These are phyloP conservation scores for Plenodomus lindquistii DNA, from an alignment of 2,329 filamentous ascomycete species.

Conservation along the genomic window DNA sequence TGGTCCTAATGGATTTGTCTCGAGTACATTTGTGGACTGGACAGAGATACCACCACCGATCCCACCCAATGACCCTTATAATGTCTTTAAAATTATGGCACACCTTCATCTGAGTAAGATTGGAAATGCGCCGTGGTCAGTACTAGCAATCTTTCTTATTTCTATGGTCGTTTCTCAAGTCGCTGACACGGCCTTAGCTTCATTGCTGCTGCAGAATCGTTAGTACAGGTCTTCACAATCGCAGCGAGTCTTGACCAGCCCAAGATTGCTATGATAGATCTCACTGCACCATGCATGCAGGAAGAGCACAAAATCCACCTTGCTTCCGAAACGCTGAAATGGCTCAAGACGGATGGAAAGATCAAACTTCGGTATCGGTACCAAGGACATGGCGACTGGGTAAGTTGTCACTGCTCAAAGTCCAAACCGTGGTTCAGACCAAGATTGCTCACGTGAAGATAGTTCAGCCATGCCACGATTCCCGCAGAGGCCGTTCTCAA, in stretches of 20 bases:
- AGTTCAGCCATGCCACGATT: neutral
- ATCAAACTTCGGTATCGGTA: neutral
- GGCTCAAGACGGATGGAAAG: neutral
- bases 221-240: neutral
- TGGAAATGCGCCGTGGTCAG: neutral
- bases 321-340: neutral
- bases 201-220: neutral
- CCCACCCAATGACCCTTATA: neutral
- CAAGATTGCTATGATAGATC: neutral
- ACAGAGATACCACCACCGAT: neutral
- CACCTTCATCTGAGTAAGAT: neutral
- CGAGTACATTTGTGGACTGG: neutral
- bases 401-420: neutral
- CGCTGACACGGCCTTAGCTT: neutral
- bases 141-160: neutral
- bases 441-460: neutral
- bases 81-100: neutral
- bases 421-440: neutral
- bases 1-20: neutral
- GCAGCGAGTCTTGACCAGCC: neutral
- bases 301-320: neutral
- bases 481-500: neutral
- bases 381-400: neutral
- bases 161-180: neutral
- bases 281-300: neutral